Conservation (phyloP, 208 protist species). For the Trypanosoma cruzi region DNA sequence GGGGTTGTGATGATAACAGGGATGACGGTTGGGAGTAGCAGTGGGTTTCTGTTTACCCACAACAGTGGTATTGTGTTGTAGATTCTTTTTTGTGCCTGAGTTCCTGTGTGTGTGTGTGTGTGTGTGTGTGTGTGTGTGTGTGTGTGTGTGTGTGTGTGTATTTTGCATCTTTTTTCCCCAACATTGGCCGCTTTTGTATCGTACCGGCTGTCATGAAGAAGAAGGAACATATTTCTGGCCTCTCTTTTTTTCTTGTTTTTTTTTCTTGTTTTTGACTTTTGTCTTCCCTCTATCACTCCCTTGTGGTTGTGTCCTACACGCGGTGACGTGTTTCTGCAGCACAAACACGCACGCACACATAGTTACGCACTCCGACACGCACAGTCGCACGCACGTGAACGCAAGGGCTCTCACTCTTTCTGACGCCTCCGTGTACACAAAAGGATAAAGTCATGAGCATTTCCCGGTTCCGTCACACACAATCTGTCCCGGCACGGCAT, state of each 20-base stretch:
- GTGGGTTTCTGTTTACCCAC: too few relatives aligned
- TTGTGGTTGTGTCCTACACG: background rate
- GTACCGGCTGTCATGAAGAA: too few relatives aligned
- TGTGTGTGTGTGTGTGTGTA: conserved; percentile 12
- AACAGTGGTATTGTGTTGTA: too few relatives aligned
- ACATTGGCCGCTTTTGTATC: too few relatives aligned
- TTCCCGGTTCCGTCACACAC: conserved; percentile 71
- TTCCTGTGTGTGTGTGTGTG: too few relatives aligned
- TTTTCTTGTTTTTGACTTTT: conserved; percentile 17
- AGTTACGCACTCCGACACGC: background rate
- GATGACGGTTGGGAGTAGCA: too few relatives aligned
- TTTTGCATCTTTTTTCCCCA: conserved; percentile 27
- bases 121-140: too few relatives aligned
- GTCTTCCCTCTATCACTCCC: background rate
- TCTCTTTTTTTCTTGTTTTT: conserved; percentile 23
- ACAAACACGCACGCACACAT: background rate
- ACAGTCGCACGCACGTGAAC: background rate
- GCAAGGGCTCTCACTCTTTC: background rate
- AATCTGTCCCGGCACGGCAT: conserved; percentile 34
- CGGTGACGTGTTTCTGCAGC: background rate
- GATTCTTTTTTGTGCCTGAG: too few relatives aligned
- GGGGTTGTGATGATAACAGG: background rate
- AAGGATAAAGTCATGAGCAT: conserved; percentile 39
- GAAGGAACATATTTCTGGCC: too few relatives aligned
- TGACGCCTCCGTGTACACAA: background rate